Percentiles rank a stretch among this genome's conserved stretches.
Conservation (phyloP, 441 rosid genomes). For the Manihot esculenta region DNA sequence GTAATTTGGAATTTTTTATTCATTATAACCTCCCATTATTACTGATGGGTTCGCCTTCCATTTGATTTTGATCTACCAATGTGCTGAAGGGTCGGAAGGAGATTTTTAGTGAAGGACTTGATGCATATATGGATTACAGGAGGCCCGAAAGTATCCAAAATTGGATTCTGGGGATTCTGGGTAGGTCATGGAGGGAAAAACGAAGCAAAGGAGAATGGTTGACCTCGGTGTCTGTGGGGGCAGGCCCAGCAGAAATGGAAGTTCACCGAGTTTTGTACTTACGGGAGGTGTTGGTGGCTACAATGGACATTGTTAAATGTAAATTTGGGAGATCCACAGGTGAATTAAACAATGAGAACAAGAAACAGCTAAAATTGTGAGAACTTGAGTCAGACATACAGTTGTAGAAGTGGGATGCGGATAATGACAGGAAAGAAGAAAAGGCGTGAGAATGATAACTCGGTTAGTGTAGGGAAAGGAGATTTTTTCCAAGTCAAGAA, state of each 20-base stretch:
- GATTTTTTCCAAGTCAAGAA: neutral
- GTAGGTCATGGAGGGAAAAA: neutral
- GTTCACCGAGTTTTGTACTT: neutral
- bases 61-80: neutral
- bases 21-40: neutral
- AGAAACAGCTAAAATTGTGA: neutral
- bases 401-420: neutral
- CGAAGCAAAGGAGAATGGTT: neutral
- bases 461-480: neutral
- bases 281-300: neutral
- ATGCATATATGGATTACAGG: neutral
- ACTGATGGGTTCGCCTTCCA: neutral
- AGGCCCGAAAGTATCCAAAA: constrained; percentile 9
- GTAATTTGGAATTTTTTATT: constrained; percentile 6
- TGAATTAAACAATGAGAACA: neutral
- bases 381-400: neutral
- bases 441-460: neutral
- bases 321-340: neutral
- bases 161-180: neutral
- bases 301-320: neutral
- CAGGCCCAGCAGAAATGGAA: neutral
- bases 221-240: constrained; percentile 5
- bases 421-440: neutral
- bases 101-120: neutral
- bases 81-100: neutral